Percentiles rank a stretch among this genome's conserved stretches.
phyloP scores from a whole-genome alignment of 2,329 filamentous ascomycete species.

The Acarospora socialis region DNA sequence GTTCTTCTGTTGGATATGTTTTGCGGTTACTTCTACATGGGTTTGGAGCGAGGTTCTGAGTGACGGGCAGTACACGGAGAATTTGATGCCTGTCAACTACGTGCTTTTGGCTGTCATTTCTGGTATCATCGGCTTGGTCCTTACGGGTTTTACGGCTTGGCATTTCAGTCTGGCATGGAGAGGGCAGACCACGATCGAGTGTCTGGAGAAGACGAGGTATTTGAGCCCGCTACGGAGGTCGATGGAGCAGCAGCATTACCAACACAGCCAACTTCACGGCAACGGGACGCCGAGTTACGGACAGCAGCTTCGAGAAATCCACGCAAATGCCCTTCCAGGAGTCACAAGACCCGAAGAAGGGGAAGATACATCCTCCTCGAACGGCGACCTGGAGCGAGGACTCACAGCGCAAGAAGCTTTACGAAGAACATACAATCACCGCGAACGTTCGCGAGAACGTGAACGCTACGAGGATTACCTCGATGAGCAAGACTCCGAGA shows the following conservation, averaged over 20 bases:
- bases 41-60: conserved; percentile 70
- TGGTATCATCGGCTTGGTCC: conserved; percentile 80
- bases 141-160: conserved; percentile 82
- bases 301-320: conserved; percentile 65
- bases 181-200: conserved; percentile 90
- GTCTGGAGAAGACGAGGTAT: conserved; percentile 89
- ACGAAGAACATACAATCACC: conserved; percentile 10
- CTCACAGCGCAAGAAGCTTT: conserved; percentile 33
- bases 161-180: conserved; percentile 67
- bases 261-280: conserved; percentile 35
- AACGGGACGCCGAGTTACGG: conserved; percentile 44
- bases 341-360: conserved; percentile 72
- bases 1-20: conserved; percentile 69
- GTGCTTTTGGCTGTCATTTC: conserved; percentile 75
- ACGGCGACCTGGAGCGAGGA: conserved; percentile 13
- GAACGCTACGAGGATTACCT: conserved; percentile 67
- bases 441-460: conserved; percentile 50
- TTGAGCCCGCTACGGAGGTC: conserved; percentile 62
- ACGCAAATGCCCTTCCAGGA: conserved; percentile 67
- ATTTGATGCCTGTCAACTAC: conserved; percentile 75
- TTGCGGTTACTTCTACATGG: conserved; percentile 65
- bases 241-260: conserved; percentile 49
- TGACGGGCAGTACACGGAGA: conserved; percentile 56
- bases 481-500: conserved; percentile 75
- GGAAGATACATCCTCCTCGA: conserved; percentile 39